phyloP scores from a whole-genome alignment of 805 yeast genomes.

The Hanseniaspora jakobsenii region DNA sequence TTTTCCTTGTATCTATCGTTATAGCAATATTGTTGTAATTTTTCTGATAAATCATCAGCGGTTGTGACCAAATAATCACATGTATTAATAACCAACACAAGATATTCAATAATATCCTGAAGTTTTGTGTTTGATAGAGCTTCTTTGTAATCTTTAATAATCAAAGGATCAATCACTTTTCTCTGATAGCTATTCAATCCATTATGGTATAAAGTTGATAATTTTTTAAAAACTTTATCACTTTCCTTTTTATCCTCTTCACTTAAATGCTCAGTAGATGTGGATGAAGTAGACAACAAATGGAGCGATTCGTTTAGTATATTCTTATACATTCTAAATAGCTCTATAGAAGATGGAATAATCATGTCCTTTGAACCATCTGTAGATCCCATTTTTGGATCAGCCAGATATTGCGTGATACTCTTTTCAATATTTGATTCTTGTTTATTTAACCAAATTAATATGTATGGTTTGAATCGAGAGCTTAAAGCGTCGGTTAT shows the following conservation, averaged over 20 bases:
- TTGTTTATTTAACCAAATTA: constrained; percentile 79
- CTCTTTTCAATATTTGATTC: constrained; percentile 50
- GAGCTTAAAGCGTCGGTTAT: constrained; percentile 35
- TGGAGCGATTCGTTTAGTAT: constrained; percentile 57
- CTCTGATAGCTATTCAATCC: constrained; percentile 51
- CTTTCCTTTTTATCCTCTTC: constrained; percentile 33
- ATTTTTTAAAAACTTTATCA: constrained; percentile 28
- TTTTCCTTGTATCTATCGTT: constrained; percentile 30
- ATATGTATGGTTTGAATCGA: constrained; percentile 75
- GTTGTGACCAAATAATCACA: constrained; percentile 82
- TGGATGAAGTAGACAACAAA: constrained; percentile 25
- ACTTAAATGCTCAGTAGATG: too few species aligned
- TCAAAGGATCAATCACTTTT: constrained; percentile 37
- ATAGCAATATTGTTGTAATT: constrained; percentile 35
- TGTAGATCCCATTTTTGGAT: constrained; percentile 37
- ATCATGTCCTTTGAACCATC: constrained; percentile 50
- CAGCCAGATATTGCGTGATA: constrained; percentile 50
- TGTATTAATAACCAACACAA: constrained; percentile 68
- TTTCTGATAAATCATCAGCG: constrained; percentile 61
- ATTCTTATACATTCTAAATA: constrained; percentile 67
- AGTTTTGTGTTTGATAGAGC: constrained; percentile 26
- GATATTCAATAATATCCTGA: constrained; percentile 34
- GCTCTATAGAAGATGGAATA: constrained; percentile 74
- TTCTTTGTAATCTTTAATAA: constrained; percentile 43
- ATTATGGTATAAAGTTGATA: constrained; percentile 50